Percentiles rank a stretch among this genome's conserved stretches.
These are phyloP conservation scores for Glonium stellatum DNA, from an alignment of 495 filamentous ascomycete genomes.

Conservation along the genomic window DNA sequence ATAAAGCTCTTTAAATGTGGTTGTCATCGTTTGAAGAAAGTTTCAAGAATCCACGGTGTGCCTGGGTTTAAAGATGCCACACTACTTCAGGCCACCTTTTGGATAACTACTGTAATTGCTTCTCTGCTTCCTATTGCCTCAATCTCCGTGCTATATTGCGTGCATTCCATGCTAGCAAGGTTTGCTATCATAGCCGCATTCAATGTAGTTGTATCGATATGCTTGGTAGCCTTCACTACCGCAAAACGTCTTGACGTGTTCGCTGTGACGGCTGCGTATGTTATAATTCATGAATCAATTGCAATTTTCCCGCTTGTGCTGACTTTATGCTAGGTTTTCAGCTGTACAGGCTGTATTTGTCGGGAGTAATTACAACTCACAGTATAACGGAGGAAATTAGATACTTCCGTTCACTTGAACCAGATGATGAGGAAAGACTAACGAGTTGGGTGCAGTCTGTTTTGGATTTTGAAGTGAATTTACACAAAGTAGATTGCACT, in stretches of 20 bases:
- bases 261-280: constrained; percentile 34
- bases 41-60: constrained; percentile 3
- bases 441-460: background rate
- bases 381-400: background rate
- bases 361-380: background rate
- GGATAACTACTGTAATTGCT: constrained; percentile 23
- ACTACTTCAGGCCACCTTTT: constrained; percentile 11
- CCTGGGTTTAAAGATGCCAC: constrained; percentile 3
- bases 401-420: background rate
- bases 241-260: constrained; percentile 29
- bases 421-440: background rate
- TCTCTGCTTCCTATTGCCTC: constrained; percentile 14
- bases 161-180: constrained; percentile 18
- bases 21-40: constrained; percentile 5
- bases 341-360: background rate
- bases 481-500: background rate
- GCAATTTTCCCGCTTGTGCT: background rate
- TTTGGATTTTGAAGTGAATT: background rate
- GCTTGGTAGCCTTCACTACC: constrained; percentile 21
- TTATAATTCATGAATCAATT: background rate
- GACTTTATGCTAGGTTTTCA: background rate
- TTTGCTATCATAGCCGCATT: constrained; percentile 22
- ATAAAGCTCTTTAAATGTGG: constrained; percentile 3
- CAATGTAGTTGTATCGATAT: constrained; percentile 23
- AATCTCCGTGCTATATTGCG: constrained; percentile 9